A percentile compares a stretch with the other conserved stretches of the same genome.
These are phyloP conservation scores for Leccinum huronense DNA, from an alignment of 1,284 basidiomycete species.

Conservation along the genomic window DNA sequence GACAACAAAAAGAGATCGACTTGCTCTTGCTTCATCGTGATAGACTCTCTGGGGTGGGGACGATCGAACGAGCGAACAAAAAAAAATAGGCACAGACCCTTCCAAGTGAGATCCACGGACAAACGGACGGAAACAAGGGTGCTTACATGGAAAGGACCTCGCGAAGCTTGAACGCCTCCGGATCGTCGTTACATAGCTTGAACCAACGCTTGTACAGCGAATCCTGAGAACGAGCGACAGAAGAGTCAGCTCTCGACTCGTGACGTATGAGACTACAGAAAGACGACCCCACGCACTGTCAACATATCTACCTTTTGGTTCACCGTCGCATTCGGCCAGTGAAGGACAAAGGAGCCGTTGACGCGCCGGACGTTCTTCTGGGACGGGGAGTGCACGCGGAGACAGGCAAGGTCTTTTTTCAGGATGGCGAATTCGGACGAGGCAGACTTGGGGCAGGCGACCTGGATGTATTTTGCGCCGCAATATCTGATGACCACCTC, in stretches of 20 bases:
- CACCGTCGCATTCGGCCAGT: constrained; percentile 22
- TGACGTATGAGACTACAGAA: constrained; percentile 6
- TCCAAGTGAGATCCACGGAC: constrained; percentile 14
- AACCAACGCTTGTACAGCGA: constrained; percentile 26
- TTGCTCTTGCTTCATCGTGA: constrained; percentile 27
- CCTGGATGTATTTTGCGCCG: constrained; percentile 17
- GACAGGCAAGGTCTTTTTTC: constrained; percentile 29
- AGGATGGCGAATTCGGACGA: constrained; percentile 31
- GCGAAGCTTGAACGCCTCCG: constrained; percentile 28
- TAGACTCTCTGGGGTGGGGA: constrained; percentile 22
- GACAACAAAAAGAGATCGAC: constrained; percentile 10
- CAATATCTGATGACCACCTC: constrained; percentile 28
- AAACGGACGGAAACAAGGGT: neutral
- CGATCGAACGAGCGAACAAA: neutral
- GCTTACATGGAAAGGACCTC: constrained; percentile 30
- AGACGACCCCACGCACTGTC: neutral
- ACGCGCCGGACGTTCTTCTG: constrained; percentile 27
- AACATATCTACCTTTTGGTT: constrained; percentile 1
- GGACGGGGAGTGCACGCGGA: constrained; percentile 30
- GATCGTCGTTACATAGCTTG: constrained; percentile 27
- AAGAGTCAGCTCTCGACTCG: neutral
- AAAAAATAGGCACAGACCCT: too few relatives aligned
- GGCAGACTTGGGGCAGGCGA: constrained; percentile 13
- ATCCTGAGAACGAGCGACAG: constrained; percentile 15
- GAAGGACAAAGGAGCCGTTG: constrained; percentile 25